Conservation (phyloP, 1,284 basidiomycete genomes). For the Microbotryum lychnidis-dioicae region DNA sequence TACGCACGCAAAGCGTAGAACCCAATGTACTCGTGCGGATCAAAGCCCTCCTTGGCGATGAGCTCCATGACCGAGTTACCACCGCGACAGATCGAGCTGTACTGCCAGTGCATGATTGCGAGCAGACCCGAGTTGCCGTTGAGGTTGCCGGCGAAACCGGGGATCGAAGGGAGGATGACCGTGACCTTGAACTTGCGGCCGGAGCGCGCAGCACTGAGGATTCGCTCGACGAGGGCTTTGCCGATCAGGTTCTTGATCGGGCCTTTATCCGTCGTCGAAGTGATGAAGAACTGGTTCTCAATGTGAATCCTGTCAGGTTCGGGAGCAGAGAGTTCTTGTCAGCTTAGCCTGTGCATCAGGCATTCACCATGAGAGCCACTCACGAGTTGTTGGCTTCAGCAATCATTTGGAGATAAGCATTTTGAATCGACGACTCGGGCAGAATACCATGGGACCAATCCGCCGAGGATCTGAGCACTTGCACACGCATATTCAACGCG, state of each 20-base stretch:
- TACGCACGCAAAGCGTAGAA: conserved; percentile 86
- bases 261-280: conserved; percentile 51
- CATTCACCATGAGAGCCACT: no score
- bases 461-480: conserved; percentile 39
- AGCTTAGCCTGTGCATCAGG: no score
- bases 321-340: no score
- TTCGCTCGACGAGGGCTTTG: conserved; percentile 68
- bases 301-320: conserved; percentile 59
- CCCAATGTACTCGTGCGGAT: conserved; percentile 68
- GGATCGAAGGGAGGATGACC: conserved; percentile 57
- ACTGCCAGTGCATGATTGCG: conserved; percentile 71
- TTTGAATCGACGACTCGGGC: conserved; percentile 37
- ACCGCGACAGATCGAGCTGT: conserved; percentile 74
- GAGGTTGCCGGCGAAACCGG: conserved; percentile 73
- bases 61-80: conserved; percentile 76
- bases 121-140: conserved; percentile 52
- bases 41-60: conserved; percentile 65
- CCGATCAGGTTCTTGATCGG: conserved; percentile 68
- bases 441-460: conserved; percentile 26
- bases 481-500: conserved; percentile 73
- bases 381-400: conserved; percentile 63
- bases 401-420: conserved; percentile 62
- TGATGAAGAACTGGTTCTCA: conserved; percentile 88
- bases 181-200: conserved; percentile 68
- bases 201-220: conserved; percentile 63